Percentiles rank a stretch among this genome's conserved stretches.
Conservation (phyloP, 2,329 filamentous ascomycete genomes). For the Trichoderma brevicompactum region DNA sequence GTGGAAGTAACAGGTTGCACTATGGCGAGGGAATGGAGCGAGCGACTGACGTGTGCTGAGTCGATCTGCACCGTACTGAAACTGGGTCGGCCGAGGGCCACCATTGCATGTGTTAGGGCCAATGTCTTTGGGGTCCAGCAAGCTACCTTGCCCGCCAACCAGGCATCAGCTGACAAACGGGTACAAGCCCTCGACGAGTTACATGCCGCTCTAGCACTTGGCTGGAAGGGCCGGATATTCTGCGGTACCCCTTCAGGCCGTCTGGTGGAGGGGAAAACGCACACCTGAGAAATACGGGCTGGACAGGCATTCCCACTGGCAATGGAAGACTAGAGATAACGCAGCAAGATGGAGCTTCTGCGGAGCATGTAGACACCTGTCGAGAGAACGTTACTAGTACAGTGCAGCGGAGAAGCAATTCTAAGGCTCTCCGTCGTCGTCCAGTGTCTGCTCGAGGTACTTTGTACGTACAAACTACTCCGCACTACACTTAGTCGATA, state of each 20-base stretch:
- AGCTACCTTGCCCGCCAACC: constrained; percentile 16
- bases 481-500: constrained; percentile 12
- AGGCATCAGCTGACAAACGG: background rate
- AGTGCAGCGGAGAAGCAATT: background rate
- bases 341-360: constrained; percentile 20
- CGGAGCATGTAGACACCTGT: constrained; percentile 4
- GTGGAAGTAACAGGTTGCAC: constrained; percentile 33
- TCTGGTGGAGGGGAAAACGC: constrained; percentile 1
- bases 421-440: background rate
- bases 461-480: constrained; percentile 7
- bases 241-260: constrained; percentile 5
- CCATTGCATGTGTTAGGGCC: constrained; percentile 23
- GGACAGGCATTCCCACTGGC: constrained; percentile 5
- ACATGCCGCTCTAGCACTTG: constrained; percentile 16
- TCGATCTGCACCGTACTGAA: constrained; percentile 26
- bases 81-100: constrained; percentile 17
- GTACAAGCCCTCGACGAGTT: constrained; percentile 9
- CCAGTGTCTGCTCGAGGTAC: background rate
- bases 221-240: constrained; percentile 24
- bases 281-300: constrained; percentile 18
- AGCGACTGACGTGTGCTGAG: constrained; percentile 31
- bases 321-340: constrained; percentile 23
- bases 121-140: constrained; percentile 6
- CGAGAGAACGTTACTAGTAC: background rate
- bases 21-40: constrained; percentile 30